Conservation (phyloP, 805 yeast species). For the Lipomyces japonicus region DNA sequence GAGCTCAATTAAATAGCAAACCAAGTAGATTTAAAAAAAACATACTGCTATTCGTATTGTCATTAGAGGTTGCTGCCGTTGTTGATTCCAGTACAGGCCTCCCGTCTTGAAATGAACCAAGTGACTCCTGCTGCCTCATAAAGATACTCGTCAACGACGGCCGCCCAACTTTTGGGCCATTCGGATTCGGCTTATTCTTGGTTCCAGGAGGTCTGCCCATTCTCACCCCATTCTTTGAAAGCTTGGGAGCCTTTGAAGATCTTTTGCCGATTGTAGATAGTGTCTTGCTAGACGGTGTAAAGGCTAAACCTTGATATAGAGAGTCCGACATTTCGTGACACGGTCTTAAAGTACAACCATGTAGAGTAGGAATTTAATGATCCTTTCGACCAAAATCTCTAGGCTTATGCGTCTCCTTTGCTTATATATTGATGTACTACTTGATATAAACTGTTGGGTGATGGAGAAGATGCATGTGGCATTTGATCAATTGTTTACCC, state of each 20-base stretch:
- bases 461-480: no score
- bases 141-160: conserved; percentile 21
- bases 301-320: no score
- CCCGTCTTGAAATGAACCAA: neutral
- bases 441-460: no score
- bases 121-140: conserved; percentile 13
- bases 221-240: conserved; percentile 23
- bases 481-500: no score
- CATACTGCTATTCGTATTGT: neutral
- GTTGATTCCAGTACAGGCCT: neutral
- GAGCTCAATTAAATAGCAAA: neutral
- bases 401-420: no score
- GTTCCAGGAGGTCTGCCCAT: conserved; percentile 27
- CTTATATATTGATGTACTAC: no score
- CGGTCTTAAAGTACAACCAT: no score
- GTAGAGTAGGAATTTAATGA: no score
- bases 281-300: no score
- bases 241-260: conserved; percentile 14
- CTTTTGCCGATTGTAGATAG: conserved; percentile 1
- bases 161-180: conserved; percentile 25
- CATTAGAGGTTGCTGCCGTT: neutral
- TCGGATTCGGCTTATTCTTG: conserved; percentile 22
- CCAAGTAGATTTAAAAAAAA: neutral
- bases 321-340: no score
- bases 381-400: no score